Evolutionary conservation across 441 rosid species (phyloP).

Genomic region (Heliophila coronopifolia): DNA sequence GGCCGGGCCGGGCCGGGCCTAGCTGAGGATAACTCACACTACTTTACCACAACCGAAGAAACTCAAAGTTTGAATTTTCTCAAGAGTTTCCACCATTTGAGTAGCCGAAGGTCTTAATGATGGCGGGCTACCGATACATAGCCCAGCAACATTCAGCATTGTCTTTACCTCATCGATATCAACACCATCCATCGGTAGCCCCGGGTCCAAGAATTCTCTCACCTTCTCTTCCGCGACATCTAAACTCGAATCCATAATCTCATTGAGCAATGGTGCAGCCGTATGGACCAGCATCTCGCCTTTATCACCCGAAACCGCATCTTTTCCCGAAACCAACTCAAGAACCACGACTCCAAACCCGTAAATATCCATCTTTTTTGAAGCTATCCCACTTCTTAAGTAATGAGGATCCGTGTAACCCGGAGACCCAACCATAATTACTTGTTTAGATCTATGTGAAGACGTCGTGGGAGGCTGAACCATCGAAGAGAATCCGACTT

Average conservation of each 20-base stretch:
- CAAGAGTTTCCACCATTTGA: constrained; percentile 38
- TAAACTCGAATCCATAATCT: constrained; percentile 14
- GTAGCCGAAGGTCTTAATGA: constrained; percentile 54
- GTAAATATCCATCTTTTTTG: constrained; percentile 75
- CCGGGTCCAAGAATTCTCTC: constrained; percentile 50
- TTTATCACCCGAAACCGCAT: constrained; percentile 53
- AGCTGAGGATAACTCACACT: too few species aligned
- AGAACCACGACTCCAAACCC: constrained; percentile 67
- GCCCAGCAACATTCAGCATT: constrained; percentile 42
- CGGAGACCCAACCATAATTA: constrained; percentile 67
- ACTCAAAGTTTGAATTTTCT: constrained; percentile 33
- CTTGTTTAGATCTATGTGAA: constrained; percentile 33
- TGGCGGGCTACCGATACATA: constrained; percentile 45
- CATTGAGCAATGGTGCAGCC: constrained; percentile 31
- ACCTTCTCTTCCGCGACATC: constrained; percentile 13
- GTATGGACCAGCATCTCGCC: constrained; percentile 46
- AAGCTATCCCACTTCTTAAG: constrained; percentile 63
- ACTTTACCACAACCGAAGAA: constrained; percentile 16
- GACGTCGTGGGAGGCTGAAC: constrained; percentile 36
- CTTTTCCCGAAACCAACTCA: constrained; percentile 64
- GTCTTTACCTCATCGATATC: constrained; percentile 51
- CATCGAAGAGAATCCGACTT: constrained; percentile 67
- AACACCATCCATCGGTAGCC: constrained; percentile 37
- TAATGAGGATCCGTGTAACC: constrained; percentile 90
- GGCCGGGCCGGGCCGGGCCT: too few species aligned